These are phyloP conservation scores for Exophiala mesophila DNA, from an alignment of 2,329 filamentous ascomycete genomes.

Conservation along the genomic window DNA sequence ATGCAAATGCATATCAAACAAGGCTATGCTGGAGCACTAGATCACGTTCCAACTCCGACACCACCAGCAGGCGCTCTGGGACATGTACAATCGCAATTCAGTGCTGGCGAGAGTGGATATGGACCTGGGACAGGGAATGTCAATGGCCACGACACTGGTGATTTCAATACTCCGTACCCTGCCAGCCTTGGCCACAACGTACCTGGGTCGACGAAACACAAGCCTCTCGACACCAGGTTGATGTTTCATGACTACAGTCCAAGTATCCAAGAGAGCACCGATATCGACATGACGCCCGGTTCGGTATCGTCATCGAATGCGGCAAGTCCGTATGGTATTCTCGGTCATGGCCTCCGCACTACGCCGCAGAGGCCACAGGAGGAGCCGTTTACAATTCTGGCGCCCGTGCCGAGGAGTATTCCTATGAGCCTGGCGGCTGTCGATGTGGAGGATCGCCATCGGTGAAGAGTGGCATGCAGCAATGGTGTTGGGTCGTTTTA, in stretches of 20 bases:
- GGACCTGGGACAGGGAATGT: too few relatives aligned
- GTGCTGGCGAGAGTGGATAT: too few relatives aligned
- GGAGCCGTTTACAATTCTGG: background rate
- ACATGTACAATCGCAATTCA: too few relatives aligned
- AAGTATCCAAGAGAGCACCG: constrained; percentile 1
- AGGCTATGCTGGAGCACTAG: constrained; percentile 22
- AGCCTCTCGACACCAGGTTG: background rate
- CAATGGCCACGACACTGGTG: background rate
- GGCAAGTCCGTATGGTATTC: too few relatives aligned
- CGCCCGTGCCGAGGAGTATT: constrained; percentile 1
- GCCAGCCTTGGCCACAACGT: background rate
- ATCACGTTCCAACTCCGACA: constrained; percentile 17
- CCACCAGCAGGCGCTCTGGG: too few relatives aligned
- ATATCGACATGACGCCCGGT: constrained; percentile 1
- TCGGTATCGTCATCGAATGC: background rate
- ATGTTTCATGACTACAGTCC: constrained; percentile 10
- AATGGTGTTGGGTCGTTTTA: too few relatives aligned
- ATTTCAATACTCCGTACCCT: background rate
- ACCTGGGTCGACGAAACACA: too few relatives aligned
- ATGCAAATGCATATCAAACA: constrained; percentile 18
- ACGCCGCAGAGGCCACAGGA: background rate
- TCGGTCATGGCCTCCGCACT: background rate
- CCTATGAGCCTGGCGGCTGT: background rate
- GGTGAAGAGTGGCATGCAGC: too few relatives aligned
- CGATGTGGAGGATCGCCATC: too few relatives aligned